phyloP scores from a whole-genome alignment of 1,139 yeast genomes.

The Geotrichum europaeum region DNA sequence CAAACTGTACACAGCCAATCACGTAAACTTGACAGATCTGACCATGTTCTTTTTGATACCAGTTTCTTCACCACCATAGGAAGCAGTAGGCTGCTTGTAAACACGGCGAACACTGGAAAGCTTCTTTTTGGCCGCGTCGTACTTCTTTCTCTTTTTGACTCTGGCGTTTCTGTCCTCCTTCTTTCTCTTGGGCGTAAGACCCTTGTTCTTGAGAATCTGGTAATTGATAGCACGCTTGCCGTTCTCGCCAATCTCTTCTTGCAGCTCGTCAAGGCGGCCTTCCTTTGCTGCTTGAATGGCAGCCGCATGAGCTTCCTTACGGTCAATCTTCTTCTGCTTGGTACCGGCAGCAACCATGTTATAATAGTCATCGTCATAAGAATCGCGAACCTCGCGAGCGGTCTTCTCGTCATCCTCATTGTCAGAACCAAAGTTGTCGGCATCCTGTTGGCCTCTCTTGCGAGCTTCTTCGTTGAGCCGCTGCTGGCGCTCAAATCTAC shows the following conservation, averaged over 20 bases:
- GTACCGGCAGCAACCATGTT: slow-evolving; percentile 47
- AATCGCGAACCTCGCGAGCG: slow-evolving; percentile 36
- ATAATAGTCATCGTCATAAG: slow-evolving; percentile 42
- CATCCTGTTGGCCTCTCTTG: slow-evolving; percentile 62
- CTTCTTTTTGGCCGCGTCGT: slow-evolving; percentile 91
- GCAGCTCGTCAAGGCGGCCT: slow-evolving; percentile 70
- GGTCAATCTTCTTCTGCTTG: slow-evolving; percentile 43
- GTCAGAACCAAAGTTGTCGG: slow-evolving; percentile 42
- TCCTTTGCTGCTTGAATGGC: slow-evolving; percentile 80
- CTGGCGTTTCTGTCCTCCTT: slow-evolving; percentile 93
- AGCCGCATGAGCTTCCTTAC: slow-evolving; percentile 59
- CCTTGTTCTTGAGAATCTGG: slow-evolving; percentile 91
- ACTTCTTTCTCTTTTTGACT: slow-evolving; percentile 97
- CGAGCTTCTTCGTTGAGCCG: slow-evolving; percentile 83
- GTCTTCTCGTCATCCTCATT: slow-evolving; percentile 37
- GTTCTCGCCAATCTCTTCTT: slow-evolving; percentile 58
- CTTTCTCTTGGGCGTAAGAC: slow-evolving; percentile 86
- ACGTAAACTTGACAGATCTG: slow-evolving; percentile 66
- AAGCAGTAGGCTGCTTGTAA: slow-evolving; percentile 69
- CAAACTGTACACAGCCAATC: neutral
- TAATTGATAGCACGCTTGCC: slow-evolving; percentile 94
- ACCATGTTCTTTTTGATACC: slow-evolving; percentile 94
- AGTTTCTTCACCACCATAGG: slow-evolving; percentile 90
- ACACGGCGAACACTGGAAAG: slow-evolving; percentile 86
- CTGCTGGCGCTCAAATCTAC: slow-evolving; percentile 83